These are phyloP conservation scores for Zizania latifolia DNA, from an alignment of 176 grass and related monocot genomes.

Conservation along the genomic window DNA sequence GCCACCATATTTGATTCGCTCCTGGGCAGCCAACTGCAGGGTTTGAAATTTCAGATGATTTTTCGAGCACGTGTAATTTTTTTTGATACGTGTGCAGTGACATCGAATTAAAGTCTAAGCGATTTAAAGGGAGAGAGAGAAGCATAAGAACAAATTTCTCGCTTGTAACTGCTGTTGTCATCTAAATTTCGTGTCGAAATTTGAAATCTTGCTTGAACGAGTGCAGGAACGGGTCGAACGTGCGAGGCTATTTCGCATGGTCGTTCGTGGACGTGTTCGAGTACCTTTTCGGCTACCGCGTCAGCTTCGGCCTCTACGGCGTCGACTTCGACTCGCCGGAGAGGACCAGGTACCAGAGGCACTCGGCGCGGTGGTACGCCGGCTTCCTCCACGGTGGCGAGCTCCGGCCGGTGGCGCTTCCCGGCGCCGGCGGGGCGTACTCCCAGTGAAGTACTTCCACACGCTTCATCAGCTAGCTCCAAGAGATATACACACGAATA, in stretches of 20 bases:
- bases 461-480: background rate
- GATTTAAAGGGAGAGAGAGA: no score
- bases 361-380: slow-evolving; percentile 68
- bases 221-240: slow-evolving; percentile 76
- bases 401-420: slow-evolving; percentile 33
- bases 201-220: background rate
- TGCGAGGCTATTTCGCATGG: slow-evolving; percentile 88
- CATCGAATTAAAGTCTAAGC: background rate
- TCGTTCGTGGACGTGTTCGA: slow-evolving; percentile 85
- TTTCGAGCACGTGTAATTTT: no score
- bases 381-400: slow-evolving; percentile 45
- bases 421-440: slow-evolving; percentile 19
- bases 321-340: slow-evolving; percentile 51
- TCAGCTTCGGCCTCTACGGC: slow-evolving; percentile 48
- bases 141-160: no score
- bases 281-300: slow-evolving; percentile 38
- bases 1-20: no score
- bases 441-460: slow-evolving; percentile 17
- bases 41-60: no score
- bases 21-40: no score
- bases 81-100: no score
- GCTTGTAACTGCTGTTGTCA: no score
- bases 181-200: background rate
- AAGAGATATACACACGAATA: background rate
- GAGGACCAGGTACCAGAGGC: slow-evolving; percentile 53